Evolutionary conservation across 2,329 filamentous ascomycete genomes (phyloP).

Genomic region (Aspergillus pseudoviridinutans): DNA sequence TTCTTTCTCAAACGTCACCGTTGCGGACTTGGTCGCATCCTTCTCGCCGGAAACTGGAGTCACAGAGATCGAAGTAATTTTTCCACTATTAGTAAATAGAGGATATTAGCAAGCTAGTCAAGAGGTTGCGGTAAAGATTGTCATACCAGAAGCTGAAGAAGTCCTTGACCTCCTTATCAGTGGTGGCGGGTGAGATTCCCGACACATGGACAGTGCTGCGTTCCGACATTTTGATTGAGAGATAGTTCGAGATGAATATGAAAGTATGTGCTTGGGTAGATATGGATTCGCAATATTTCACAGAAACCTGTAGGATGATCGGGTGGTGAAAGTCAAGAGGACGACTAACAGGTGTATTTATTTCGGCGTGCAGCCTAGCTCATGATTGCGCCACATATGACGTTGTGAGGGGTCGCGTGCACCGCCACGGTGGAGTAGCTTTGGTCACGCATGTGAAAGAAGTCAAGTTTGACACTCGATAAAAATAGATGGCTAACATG

Average conservation of each 20-base stretch:
- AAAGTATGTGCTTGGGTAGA: not conserved
- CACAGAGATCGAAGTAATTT: conserved; percentile 80
- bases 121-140: not conserved
- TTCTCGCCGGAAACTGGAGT: conserved; percentile 52
- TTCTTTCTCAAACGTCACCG: conserved; percentile 95
- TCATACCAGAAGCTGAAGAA: conserved; percentile 95
- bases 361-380: conserved; percentile 4
- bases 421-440: conserved; percentile 24
- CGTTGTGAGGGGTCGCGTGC: conserved; percentile 23
- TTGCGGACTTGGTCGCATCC: conserved; percentile 72
- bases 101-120: conserved; percentile 1
- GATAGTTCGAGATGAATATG: not conserved
- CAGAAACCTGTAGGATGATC: not conserved
- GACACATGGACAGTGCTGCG: conserved; percentile 75
- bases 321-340: not conserved
- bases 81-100: conserved; percentile 59
- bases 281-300: not conserved
- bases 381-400: conserved; percentile 31
- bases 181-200: conserved; percentile 78
- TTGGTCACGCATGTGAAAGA: conserved; percentile 10
- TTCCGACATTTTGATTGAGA: conserved; percentile 48
- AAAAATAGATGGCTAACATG: not conserved
- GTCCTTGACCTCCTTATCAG: conserved; percentile 86
- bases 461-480: too few species aligned
- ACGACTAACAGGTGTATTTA: conserved; percentile 12